phyloP scores from a whole-genome alignment of 768 basidiomycete species.

The Leccinellum luteum region DNA sequence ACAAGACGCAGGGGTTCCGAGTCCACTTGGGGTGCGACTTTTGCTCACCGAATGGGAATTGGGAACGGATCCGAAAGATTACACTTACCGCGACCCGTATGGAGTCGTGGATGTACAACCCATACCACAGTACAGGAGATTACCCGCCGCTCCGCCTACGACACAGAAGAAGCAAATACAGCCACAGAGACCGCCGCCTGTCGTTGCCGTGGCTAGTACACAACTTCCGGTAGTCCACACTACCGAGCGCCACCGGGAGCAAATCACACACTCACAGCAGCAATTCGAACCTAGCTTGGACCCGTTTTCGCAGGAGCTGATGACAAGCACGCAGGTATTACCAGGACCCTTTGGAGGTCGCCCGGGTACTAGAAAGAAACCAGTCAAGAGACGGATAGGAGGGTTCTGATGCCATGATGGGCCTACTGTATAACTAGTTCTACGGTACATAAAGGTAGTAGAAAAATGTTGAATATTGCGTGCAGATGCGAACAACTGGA shows the following conservation, averaged over 20 bases:
- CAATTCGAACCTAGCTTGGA: conserved; percentile 8
- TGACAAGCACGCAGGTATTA: conserved; percentile 67
- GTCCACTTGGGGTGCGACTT: conserved; percentile 55
- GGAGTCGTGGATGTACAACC: conserved; percentile 26
- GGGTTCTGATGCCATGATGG: conserved; percentile 57
- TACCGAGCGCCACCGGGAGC: conserved; percentile 5
- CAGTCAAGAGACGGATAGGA: conserved; percentile 63
- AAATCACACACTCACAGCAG: conserved; percentile 17
- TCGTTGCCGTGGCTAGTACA: conserved; percentile 30
- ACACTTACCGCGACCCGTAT: conserved; percentile 57
- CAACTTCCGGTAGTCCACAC: conserved; percentile 18
- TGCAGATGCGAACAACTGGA: background rate
- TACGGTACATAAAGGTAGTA: background rate
- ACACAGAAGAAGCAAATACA: conserved; percentile 24
- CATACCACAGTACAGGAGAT: conserved; percentile 13
- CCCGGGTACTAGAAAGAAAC: conserved; percentile 44
- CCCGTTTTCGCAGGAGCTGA: conserved; percentile 40
- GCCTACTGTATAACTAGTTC: background rate
- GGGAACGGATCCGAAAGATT: conserved; percentile 49
- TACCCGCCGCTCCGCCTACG: background rate
- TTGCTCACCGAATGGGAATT: conserved; percentile 69
- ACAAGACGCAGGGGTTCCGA: conserved; percentile 24
- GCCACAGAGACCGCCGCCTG: conserved; percentile 38
- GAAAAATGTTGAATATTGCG: background rate
- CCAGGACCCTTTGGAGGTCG: conserved; percentile 73